A percentile compares a stretch with the other conserved stretches of the same genome.
phyloP scores from a whole-genome alignment of 352 stramenopile species.

The Pythium periplocum region DNA sequence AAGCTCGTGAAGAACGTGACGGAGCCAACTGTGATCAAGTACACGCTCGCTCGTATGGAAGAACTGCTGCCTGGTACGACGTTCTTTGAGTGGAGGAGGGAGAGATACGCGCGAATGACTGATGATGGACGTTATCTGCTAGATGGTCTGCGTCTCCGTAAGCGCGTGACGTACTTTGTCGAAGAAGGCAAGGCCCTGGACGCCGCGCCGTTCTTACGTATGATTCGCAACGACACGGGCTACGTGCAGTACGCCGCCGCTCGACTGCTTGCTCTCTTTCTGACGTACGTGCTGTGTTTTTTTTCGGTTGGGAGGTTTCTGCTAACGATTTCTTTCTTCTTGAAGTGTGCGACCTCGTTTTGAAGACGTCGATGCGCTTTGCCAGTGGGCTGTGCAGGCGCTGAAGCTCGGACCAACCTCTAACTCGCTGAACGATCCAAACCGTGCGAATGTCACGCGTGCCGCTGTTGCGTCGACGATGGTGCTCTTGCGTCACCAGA shows the following conservation, averaged over 20 bases:
- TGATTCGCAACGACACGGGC: slow-evolving; percentile 81
- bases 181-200: slow-evolving; percentile 69
- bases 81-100: not conserved
- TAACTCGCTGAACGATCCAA: slow-evolving; percentile 38
- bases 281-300: slow-evolving; percentile 42
- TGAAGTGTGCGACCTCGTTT: slow-evolving; percentile 64
- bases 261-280: slow-evolving; percentile 76
- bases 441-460: slow-evolving; percentile 64
- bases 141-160: slow-evolving; percentile 77
- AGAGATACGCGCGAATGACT: not conserved
- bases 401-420: slow-evolving; percentile 59
- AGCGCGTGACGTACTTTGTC: slow-evolving; percentile 76
- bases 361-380: slow-evolving; percentile 74
- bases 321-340: not conserved
- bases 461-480: slow-evolving; percentile 90
- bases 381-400: slow-evolving; percentile 71
- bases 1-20: slow-evolving; percentile 88
- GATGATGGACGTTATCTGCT: slow-evolving; percentile 1
- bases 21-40: slow-evolving; percentile 82
- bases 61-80: slow-evolving; percentile 67
- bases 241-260: slow-evolving; percentile 83
- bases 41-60: slow-evolving; percentile 83
- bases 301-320: not conserved
- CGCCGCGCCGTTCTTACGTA: slow-evolving; percentile 71
- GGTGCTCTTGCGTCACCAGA: slow-evolving; percentile 87